Conservation (phyloP, 2,329 filamentous ascomycete genomes). For the Stemphylium vesicarium region DNA sequence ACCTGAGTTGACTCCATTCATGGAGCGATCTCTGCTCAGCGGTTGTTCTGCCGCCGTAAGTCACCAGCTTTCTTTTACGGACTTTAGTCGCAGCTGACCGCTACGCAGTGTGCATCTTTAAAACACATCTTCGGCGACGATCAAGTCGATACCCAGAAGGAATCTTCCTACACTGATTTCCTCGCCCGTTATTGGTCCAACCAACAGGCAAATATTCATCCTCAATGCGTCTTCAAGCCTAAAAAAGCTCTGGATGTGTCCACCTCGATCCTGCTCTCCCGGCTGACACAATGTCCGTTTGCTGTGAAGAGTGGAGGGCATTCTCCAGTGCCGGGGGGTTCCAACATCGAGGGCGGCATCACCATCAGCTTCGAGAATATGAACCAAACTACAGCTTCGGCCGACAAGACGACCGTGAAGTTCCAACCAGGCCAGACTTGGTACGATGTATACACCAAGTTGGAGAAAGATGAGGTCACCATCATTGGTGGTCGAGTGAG, state of each 20-base stretch:
- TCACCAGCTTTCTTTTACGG: not conserved
- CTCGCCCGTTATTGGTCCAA: constrained; percentile 20
- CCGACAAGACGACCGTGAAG: constrained; percentile 32
- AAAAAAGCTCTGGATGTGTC: constrained; percentile 19
- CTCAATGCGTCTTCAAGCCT: constrained; percentile 27
- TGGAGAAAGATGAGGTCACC: constrained; percentile 30
- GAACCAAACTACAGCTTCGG: constrained; percentile 32
- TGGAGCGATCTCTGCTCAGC: not conserved
- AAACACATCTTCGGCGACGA: constrained; percentile 22
- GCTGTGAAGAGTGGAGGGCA: constrained; percentile 56
- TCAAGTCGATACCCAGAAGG: constrained; percentile 17
- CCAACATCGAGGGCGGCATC: constrained; percentile 52
- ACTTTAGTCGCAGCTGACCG: not conserved
- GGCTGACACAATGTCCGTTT: constrained; percentile 44
- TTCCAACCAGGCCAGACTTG: constrained; percentile 47
- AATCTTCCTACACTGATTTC: constrained; percentile 27
- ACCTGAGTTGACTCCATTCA: constrained; percentile 9
- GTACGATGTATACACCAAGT: constrained; percentile 41
- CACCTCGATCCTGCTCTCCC: constrained; percentile 18
- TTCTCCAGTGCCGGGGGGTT: constrained; percentile 48
- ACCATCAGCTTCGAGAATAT: constrained; percentile 51
- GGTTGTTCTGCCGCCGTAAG: constrained; percentile 30
- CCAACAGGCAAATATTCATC: constrained; percentile 20
- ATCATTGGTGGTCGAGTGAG: constrained; percentile 42
- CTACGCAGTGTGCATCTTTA: constrained; percentile 3